phyloP scores from a whole-genome alignment of 768 basidiomycete genomes.

The Galerina marginata region DNA sequence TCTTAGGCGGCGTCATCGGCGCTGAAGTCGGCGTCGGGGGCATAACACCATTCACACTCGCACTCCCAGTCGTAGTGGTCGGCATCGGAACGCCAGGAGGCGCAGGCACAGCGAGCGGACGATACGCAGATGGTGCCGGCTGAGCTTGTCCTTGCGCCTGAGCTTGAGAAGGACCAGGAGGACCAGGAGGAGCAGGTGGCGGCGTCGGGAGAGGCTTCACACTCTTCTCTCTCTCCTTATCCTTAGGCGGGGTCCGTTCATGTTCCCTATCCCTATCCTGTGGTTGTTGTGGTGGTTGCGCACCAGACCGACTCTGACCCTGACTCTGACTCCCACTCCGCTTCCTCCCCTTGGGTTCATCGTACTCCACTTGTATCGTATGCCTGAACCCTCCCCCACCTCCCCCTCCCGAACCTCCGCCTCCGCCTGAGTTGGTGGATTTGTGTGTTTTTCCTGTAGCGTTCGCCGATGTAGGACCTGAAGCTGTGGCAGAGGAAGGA shows the following conservation, averaged over 20 bases:
- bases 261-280: slow-evolving; percentile 13
- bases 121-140: slow-evolving; percentile 24
- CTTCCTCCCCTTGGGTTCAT: slow-evolving; percentile 44
- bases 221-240: too few species aligned
- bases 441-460: slow-evolving; percentile 58
- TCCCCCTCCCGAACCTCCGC: slow-evolving; percentile 28
- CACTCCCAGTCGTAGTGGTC: neutral
- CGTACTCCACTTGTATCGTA: slow-evolving; percentile 97
- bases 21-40: neutral
- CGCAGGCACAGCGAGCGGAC: slow-evolving; percentile 1
- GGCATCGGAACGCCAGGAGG: neutral
- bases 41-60: neutral
- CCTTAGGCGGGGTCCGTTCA: too few species aligned
- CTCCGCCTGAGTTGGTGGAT: slow-evolving; percentile 37
- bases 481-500: too few species aligned
- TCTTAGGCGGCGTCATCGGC: neutral
- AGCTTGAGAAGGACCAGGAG: neutral
- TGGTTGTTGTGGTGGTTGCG: too few species aligned
- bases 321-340: slow-evolving; percentile 32
- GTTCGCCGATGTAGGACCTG: too few species aligned
- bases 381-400: slow-evolving; percentile 64
- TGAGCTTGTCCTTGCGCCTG: neutral
- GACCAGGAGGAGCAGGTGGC: slow-evolving; percentile 13
- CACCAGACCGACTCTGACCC: too few species aligned
- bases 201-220: slow-evolving; percentile 42